Evolutionary conservation across 805 yeast genomes (phyloP).

Genomic region (Sugiyamaella boreocaroliniensis): DNA sequence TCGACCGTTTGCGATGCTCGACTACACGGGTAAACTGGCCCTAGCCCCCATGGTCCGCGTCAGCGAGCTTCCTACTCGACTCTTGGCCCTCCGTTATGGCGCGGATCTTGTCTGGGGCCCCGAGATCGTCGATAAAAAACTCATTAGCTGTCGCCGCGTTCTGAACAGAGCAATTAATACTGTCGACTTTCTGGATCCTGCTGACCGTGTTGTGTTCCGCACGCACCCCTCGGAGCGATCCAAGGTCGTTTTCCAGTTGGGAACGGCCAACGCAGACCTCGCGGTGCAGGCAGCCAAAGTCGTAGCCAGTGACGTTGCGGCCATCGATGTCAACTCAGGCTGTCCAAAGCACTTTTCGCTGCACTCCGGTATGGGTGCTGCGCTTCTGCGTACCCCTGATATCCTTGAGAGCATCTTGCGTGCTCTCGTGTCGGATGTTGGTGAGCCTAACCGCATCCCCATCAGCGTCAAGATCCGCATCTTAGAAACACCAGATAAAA

Average conservation of each 20-base stretch:
- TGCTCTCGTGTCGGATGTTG: constrained; percentile 70
- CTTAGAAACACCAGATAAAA: constrained; percentile 54
- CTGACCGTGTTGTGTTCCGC: constrained; percentile 56
- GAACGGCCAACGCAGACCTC: constrained; percentile 72
- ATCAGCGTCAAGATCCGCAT: constrained; percentile 88
- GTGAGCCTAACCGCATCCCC: constrained; percentile 66
- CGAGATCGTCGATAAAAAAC: constrained; percentile 82
- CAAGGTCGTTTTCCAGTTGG: constrained; percentile 79
- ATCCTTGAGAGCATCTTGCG: constrained; percentile 60
- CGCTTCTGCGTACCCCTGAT: constrained; percentile 76
- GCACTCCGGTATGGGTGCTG: constrained; percentile 98
- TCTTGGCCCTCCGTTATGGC: constrained; percentile 72
- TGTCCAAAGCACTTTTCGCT: constrained; percentile 95
- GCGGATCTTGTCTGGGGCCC: constrained; percentile 98
- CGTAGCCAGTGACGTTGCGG: constrained; percentile 81
- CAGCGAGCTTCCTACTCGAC: constrained; percentile 87
- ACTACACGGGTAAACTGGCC: constrained; percentile 69
- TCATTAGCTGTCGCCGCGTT: constrained; percentile 61
- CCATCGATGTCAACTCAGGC: constrained; percentile 91
- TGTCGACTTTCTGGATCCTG: constrained; percentile 25
- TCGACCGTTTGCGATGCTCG: constrained; percentile 39
- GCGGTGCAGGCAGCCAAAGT: constrained; percentile 85
- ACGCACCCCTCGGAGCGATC: constrained; percentile 60
- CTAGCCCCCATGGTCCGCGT: constrained; percentile 94
- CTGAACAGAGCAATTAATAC: constrained; percentile 37